Percentiles rank a stretch among this genome's conserved stretches.
These are phyloP conservation scores for Neurospora intermedia DNA, from an alignment of 495 filamentous ascomycete genomes.

Conservation along the genomic window DNA sequence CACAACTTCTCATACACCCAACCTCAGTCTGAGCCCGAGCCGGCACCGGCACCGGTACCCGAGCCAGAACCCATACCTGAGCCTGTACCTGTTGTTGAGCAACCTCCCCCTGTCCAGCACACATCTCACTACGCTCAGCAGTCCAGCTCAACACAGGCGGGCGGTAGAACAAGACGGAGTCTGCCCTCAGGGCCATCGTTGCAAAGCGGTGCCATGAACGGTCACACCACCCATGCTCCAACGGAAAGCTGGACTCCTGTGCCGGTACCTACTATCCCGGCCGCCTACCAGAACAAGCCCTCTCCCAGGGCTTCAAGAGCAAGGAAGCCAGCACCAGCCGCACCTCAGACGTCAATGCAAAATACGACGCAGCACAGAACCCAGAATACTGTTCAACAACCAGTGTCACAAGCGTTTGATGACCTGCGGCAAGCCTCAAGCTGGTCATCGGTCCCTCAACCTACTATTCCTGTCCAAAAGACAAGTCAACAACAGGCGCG, in stretches of 20 bases:
- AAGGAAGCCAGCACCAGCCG: conserved; percentile 4
- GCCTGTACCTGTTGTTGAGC: conserved; percentile 2
- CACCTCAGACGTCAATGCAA: background rate
- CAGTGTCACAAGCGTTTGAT: conserved; percentile 11
- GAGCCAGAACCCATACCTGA: background rate
- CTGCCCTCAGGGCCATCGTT: conserved; percentile 1
- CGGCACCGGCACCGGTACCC: background rate
- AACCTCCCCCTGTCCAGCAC: background rate
- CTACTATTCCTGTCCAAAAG: conserved; percentile 2
- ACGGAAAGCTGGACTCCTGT: conserved; percentile 10
- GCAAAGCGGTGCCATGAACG: background rate
- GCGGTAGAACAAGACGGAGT: conserved; percentile 2
- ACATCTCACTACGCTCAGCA: background rate
- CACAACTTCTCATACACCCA: conserved; percentile 3
- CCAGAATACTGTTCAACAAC: background rate
- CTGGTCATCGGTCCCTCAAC: conserved; percentile 9
- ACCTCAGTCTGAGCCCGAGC: background rate
- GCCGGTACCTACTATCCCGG: background rate
- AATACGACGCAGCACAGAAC: background rate
- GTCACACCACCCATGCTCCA: background rate
- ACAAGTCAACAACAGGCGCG: conserved; percentile 2
- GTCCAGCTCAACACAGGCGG: background rate
- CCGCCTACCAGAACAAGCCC: conserved; percentile 1
- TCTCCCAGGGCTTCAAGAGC: conserved; percentile 13
- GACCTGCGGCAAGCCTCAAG: conserved; percentile 12